These are phyloP conservation scores for Aspergillus jensenii DNA, from an alignment of 2,329 filamentous ascomycete species.

Conservation along the genomic window DNA sequence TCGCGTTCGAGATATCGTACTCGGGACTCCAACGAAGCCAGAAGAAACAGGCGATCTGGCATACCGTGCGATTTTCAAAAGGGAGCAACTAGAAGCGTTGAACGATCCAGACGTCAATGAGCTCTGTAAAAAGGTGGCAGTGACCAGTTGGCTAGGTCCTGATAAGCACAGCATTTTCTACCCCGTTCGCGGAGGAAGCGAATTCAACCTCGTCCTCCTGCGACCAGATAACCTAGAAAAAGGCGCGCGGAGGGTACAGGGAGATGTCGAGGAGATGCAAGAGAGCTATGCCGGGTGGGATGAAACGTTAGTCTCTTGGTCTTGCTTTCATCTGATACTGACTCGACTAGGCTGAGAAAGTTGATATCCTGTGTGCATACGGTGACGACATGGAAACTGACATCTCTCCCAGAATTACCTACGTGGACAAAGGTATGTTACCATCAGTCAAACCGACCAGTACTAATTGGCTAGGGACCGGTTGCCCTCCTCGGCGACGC, in stretches of 20 bases:
- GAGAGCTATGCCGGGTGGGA: slow-evolving; percentile 52
- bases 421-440: slow-evolving; percentile 37
- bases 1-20: slow-evolving; percentile 12
- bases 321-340: background rate
- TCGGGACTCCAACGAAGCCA: slow-evolving; percentile 46
- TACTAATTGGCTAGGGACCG: slow-evolving; percentile 3
- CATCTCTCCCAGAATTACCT: slow-evolving; percentile 45
- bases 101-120: slow-evolving; percentile 25
- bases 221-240: slow-evolving; percentile 52
- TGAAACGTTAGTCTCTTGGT: slow-evolving; percentile 2
- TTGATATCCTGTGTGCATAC: background rate
- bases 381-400: slow-evolving; percentile 66
- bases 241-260: slow-evolving; percentile 39
- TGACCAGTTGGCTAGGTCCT: slow-evolving; percentile 64
- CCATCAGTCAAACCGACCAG: background rate
- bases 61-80: slow-evolving; percentile 57
- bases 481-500: slow-evolving; percentile 15
- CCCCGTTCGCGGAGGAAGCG: slow-evolving; percentile 55
- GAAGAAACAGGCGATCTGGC: slow-evolving; percentile 62
- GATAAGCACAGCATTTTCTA: slow-evolving; percentile 62
- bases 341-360: background rate
- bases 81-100: slow-evolving; percentile 41
- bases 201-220: slow-evolving; percentile 65
- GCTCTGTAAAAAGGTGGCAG: slow-evolving; percentile 49
- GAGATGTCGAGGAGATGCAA: slow-evolving; percentile 60